phyloP scores from a whole-genome alignment of 2,329 filamentous ascomycete species.

The Rhynchosporium secalis region DNA sequence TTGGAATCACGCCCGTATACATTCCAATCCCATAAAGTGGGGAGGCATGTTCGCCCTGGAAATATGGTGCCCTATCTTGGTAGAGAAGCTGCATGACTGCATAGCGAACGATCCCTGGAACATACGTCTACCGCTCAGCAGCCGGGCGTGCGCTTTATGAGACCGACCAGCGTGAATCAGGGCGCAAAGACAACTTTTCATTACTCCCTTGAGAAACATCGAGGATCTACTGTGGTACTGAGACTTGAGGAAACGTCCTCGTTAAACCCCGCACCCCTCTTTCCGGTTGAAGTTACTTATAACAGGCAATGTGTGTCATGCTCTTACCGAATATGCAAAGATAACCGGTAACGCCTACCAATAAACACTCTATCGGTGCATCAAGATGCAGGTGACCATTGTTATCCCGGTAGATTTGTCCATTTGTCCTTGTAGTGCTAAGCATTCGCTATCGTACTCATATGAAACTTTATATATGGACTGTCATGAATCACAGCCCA shows the following conservation, averaged over 20 bases:
- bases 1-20: background rate
- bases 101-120: background rate
- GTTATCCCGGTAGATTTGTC: background rate
- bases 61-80: background rate
- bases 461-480: constrained; percentile 10
- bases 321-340: background rate
- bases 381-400: constrained; percentile 15
- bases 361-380: constrained; percentile 19
- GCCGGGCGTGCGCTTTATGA: background rate
- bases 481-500: constrained; percentile 13
- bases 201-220: constrained; percentile 7
- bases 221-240: background rate
- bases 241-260: background rate
- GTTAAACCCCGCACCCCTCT: constrained; percentile 7
- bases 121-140: background rate
- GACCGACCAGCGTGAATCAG: background rate
- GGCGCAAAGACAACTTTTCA: background rate
- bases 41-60: no score
- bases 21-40: background rate
- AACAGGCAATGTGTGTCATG: background rate
- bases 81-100: background rate
- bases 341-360: background rate
- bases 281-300: background rate
- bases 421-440: constrained; percentile 1
- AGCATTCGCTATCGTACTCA: background rate